A percentile compares a stretch with the other conserved stretches of the same genome.
Evolutionary conservation across 805 yeast genomes (phyloP).

Genomic region (Naumovozyma baii): DNA sequence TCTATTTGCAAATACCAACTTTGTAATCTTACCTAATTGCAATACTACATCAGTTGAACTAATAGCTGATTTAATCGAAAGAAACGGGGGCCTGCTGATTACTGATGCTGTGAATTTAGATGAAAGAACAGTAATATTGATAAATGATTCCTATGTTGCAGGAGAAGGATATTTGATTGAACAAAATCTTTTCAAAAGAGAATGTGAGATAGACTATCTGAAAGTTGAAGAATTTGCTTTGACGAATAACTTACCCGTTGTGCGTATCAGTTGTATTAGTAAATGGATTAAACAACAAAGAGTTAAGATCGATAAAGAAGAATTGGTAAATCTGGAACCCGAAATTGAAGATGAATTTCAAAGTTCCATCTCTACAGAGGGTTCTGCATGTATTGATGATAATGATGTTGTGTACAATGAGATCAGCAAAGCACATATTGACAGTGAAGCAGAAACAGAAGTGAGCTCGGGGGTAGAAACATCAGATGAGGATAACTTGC

Average conservation of each 20-base stretch:
- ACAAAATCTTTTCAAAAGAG: conserved; percentile 15
- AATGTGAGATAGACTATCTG: conserved; percentile 11
- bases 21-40: conserved; percentile 18
- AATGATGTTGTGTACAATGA: not conserved
- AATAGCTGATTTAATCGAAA: conserved; percentile 9
- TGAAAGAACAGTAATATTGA: conserved; percentile 8
- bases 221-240: conserved; percentile 5
- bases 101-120: conserved; percentile 3
- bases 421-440: not conserved
- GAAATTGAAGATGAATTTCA: not conserved
- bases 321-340: conserved; percentile 2
- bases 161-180: conserved; percentile 6
- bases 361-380: not conserved
- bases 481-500: not conserved
- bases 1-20: not conserved
- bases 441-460: not conserved
- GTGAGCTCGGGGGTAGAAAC: not conserved
- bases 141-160: conserved; percentile 21
- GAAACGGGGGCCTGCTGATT: conserved; percentile 18
- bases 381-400: not conserved
- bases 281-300: conserved; percentile 12
- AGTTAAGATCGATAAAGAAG: conserved; percentile 2
- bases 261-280: conserved; percentile 10
- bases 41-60: conserved; percentile 8
- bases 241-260: conserved; percentile 7